A percentile compares a stretch with the other conserved stretches of the same genome.
Evolutionary conservation across 306 rosid species (phyloP).

Genomic region (Glycine latifolia): DNA sequence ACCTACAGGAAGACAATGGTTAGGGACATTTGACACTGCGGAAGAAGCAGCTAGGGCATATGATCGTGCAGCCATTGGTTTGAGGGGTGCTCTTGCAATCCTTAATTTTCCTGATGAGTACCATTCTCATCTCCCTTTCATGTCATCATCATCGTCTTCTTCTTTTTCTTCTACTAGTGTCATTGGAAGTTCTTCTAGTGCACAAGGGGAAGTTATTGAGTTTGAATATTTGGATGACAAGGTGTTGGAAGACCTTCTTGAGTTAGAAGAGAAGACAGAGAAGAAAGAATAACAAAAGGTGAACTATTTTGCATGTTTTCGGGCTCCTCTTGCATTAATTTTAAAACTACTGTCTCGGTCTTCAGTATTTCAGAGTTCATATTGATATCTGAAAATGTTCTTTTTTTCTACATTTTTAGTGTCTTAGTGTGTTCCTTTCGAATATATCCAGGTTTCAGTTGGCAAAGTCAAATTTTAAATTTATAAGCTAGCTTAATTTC

Average conservation of each 20-base stretch:
- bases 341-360: background rate
- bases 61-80: background rate
- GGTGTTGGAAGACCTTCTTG: constrained; percentile 49
- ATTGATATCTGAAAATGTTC: no score
- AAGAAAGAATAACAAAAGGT: background rate
- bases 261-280: background rate
- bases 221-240: constrained; percentile 53
- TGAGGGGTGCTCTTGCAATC: background rate
- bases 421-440: no score
- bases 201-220: constrained; percentile 41
- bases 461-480: no score
- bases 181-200: constrained; percentile 36
- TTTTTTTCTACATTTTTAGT: no score
- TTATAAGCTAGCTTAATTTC: no score
- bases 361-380: background rate
- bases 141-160: background rate
- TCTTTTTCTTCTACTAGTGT: background rate
- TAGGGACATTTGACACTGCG: background rate
- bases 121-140: background rate
- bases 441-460: no score
- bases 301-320: background rate
- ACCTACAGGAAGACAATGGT: background rate
- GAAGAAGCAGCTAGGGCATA: background rate
- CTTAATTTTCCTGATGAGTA: background rate
- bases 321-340: background rate